Conservation (phyloP, 139 green algal genomes). For the Chloropicon primus region DNA sequence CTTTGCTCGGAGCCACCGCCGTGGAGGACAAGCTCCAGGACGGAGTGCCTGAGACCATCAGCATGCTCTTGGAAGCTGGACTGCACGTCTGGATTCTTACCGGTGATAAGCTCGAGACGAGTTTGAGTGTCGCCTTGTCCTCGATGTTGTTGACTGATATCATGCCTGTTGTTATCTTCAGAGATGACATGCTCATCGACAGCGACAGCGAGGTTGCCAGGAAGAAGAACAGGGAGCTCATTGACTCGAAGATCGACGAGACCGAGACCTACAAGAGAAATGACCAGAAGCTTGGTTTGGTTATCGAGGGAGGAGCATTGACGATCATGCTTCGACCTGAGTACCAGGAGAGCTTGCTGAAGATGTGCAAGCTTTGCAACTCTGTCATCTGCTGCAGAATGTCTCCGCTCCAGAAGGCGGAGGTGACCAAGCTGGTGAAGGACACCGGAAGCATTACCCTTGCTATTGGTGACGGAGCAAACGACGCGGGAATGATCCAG, state of each 20-base stretch:
- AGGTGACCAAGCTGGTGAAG: constrained; percentile 11
- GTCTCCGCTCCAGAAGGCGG: neutral
- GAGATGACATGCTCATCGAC: neutral
- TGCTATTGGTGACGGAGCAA: constrained; percentile 21
- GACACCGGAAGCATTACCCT: constrained; percentile 61
- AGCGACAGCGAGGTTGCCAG: neutral
- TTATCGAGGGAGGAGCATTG: constrained; percentile 15
- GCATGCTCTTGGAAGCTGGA: neutral
- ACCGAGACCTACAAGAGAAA: neutral
- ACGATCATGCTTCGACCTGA: constrained; percentile 3
- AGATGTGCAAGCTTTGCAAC: neutral
- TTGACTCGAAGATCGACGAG: neutral
- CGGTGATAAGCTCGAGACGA: neutral
- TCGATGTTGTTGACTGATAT: neutral
- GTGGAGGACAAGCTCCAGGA: constrained; percentile 25
- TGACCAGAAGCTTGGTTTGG: neutral
- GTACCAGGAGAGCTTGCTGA: constrained; percentile 10
- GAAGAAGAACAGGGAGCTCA: neutral
- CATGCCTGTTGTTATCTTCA: neutral
- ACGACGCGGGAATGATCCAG: constrained; percentile 9
- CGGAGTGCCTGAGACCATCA: constrained; percentile 15
- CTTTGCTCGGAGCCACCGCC: constrained; percentile 18
- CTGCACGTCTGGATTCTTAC: neutral
- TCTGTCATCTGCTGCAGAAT: constrained; percentile 18
- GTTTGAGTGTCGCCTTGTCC: neutral